phyloP scores from a whole-genome alignment of 257 asterid species.

The Solanum virginianum region DNA sequence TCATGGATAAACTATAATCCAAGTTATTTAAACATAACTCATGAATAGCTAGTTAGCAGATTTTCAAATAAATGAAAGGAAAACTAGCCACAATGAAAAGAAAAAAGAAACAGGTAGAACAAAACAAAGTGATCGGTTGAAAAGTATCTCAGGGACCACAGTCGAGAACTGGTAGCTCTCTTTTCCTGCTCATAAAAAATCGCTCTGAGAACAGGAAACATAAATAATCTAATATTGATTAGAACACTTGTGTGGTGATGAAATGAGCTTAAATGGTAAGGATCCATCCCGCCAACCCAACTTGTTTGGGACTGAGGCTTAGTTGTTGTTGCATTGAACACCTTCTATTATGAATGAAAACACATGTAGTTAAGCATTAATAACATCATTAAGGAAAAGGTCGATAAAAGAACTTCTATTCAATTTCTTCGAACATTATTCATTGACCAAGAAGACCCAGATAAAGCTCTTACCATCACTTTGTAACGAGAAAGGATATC shows the following conservation, averaged over 20 bases:
- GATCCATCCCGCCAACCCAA: neutral
- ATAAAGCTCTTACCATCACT: constrained; percentile 53
- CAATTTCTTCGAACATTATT: neutral
- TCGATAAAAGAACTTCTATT: neutral
- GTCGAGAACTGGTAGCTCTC: neutral
- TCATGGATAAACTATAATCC: neutral
- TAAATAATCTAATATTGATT: neutral
- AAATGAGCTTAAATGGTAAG: neutral
- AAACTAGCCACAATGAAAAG: neutral
- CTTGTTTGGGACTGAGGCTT: neutral
- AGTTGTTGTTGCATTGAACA: neutral
- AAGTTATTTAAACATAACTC: neutral
- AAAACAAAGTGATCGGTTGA: neutral
- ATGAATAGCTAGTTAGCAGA: neutral
- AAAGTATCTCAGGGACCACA: neutral
- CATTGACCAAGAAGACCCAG: neutral
- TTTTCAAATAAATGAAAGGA: neutral
- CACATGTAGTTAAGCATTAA: neutral
- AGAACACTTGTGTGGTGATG: neutral
- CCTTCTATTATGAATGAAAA: neutral
- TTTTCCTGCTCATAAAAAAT: neutral
- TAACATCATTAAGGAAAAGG: neutral
- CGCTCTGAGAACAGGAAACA: neutral
- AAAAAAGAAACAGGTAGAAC: neutral
- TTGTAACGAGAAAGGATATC: constrained; percentile 87